Evolutionary conservation across 495 filamentous ascomycete species (phyloP).

Genomic region (Aspergillus ellipticus): DNA sequence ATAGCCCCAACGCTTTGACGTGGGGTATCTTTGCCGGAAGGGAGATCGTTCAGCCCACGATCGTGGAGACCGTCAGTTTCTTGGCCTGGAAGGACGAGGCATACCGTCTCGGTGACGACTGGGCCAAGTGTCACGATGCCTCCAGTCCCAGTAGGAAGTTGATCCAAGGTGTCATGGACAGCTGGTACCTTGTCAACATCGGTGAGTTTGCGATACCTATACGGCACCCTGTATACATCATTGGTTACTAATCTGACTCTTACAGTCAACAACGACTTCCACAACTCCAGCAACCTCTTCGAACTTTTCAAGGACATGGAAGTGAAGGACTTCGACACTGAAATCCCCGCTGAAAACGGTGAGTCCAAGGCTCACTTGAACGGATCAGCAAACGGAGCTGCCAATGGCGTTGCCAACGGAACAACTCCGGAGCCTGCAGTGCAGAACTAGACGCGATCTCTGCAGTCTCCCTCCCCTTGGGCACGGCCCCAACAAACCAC

Average conservation of each 20-base stretch:
- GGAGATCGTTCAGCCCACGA: slow-evolving; percentile 99
- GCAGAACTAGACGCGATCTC: slow-evolving; percentile 25
- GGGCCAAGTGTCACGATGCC: slow-evolving; percentile 84
- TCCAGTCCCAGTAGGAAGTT: slow-evolving; percentile 75
- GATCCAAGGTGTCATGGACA: slow-evolving; percentile 78
- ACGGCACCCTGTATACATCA: neutral
- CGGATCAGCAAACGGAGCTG: slow-evolving; percentile 17
- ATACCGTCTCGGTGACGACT: slow-evolving; percentile 85
- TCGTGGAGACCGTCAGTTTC: slow-evolving; percentile 97
- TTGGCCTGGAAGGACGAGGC: slow-evolving; percentile 99
- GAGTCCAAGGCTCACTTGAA: slow-evolving; percentile 12
- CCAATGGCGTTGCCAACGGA: slow-evolving; percentile 10
- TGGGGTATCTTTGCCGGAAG: slow-evolving; percentile 99
- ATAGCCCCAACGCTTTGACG: slow-evolving; percentile 90
- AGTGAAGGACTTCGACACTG: slow-evolving; percentile 59
- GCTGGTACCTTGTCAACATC: slow-evolving; percentile 93
- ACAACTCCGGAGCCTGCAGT: slow-evolving; percentile 6
- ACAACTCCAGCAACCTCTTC: slow-evolving; percentile 71
- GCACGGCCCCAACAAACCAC: too few species aligned
- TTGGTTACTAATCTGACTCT: slow-evolving; percentile 18
- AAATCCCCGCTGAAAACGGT: slow-evolving; percentile 21
- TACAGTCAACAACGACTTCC: slow-evolving; percentile 94
- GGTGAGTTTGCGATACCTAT: slow-evolving; percentile 57
- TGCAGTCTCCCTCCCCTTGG: neutral
- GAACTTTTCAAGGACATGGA: slow-evolving; percentile 76